Evolutionary conservation across 176 grass and related monocot genomes (phyloP).

Genomic region (Oryza officinalis): DNA sequence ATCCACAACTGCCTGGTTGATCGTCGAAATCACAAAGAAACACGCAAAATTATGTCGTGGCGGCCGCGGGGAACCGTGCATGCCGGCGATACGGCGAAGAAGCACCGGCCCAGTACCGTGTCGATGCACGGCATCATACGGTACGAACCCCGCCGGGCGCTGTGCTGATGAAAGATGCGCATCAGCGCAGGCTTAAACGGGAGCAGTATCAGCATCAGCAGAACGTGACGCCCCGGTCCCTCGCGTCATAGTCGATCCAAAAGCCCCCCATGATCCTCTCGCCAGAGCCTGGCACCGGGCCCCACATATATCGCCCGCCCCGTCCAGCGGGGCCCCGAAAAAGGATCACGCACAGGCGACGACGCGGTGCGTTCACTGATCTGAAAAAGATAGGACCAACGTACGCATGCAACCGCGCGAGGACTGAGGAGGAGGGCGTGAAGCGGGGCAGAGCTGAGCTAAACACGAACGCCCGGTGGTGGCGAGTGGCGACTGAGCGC

Average conservation of each 20-base stretch:
- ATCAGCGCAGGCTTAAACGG: background rate
- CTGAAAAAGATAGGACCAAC: no score
- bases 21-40: background rate
- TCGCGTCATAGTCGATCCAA: background rate
- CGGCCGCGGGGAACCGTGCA: background rate
- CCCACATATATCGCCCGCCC: background rate
- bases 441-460: background rate
- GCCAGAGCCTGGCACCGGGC: background rate
- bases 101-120: background rate
- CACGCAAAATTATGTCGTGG: background rate
- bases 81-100: background rate
- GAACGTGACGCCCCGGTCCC: background rate
- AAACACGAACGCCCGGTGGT: background rate
- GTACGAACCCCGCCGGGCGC: background rate
- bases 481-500: no score
- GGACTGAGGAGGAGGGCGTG: background rate
- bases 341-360: background rate
- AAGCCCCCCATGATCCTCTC: conserved; percentile 3
- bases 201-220: background rate
- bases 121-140: background rate
- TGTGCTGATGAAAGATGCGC: background rate
- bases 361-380: no score
- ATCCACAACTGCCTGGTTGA: background rate
- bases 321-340: background rate
- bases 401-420: no score